Conservation (phyloP, 192 early-diverging fungal species). For the Linnemannia elongata region DNA sequence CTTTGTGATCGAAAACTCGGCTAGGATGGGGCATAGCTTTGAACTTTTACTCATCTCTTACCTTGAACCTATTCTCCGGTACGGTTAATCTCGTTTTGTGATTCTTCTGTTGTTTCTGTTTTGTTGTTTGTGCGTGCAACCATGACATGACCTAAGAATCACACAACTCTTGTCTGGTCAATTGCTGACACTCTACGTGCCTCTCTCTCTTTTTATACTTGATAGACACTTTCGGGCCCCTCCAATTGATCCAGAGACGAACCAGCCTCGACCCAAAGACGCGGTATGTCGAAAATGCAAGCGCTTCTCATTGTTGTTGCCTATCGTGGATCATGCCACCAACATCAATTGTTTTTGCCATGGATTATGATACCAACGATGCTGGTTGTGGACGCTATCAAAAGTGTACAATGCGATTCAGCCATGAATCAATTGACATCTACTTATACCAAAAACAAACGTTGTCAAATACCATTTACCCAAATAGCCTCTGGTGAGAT, state of each 20-base stretch:
- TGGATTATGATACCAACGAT: too few species aligned
- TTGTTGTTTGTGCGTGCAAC: background rate
- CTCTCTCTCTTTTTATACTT: background rate
- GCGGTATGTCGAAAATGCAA: slow-evolving; percentile 58
- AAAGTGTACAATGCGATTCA: background rate
- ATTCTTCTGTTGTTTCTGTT: background rate
- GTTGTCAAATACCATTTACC: background rate
- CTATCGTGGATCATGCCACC: background rate
- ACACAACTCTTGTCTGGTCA: background rate
- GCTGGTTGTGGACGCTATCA: too few species aligned
- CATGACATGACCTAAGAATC: background rate
- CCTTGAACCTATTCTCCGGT: slow-evolving; percentile 69
- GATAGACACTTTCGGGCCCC: slow-evolving; percentile 66
- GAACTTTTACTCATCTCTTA: slow-evolving; percentile 61
- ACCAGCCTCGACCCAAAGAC: slow-evolving; percentile 62
- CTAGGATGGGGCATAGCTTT: slow-evolving; percentile 62
- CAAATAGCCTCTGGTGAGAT: slow-evolving; percentile 66
- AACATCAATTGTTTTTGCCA: too few species aligned
- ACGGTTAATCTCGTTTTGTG: background rate
- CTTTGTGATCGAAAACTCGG: slow-evolving; percentile 69
- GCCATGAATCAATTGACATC: background rate
- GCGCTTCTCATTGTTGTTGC: background rate
- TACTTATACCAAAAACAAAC: background rate
- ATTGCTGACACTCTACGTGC: background rate
- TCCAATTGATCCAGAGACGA: slow-evolving; percentile 62